Evolutionary conservation across 805 yeast species (phyloP).

Genomic region (Spathaspora hagerdaliae): DNA sequence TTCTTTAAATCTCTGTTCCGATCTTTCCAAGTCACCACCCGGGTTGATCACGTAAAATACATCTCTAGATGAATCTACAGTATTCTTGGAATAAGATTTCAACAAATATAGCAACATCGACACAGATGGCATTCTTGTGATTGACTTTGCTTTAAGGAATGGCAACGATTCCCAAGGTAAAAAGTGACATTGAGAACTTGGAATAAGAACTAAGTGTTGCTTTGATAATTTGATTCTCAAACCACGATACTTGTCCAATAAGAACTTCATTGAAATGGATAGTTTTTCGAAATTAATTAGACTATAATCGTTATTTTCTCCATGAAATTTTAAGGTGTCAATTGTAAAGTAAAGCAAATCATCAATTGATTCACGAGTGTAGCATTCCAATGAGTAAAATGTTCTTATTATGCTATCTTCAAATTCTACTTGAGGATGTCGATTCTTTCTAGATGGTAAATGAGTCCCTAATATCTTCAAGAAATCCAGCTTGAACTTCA

Average conservation of each 20-base stretch:
- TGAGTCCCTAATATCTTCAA: constrained; percentile 9
- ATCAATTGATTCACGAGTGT: constrained; percentile 41
- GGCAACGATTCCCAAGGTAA: constrained; percentile 91
- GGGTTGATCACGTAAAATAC: constrained; percentile 69
- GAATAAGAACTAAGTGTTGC: constrained; percentile 65
- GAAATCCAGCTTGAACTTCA: constrained; percentile 17
- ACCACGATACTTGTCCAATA: constrained; percentile 27
- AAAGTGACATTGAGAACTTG: constrained; percentile 59
- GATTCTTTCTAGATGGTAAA: constrained; percentile 11
- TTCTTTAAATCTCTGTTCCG: constrained; percentile 49
- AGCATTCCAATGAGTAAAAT: constrained; percentile 13
- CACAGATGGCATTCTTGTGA: constrained; percentile 73
- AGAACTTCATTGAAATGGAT: constrained; percentile 46
- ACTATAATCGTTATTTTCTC: constrained; percentile 61
- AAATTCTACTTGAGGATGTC: constrained; percentile 7
- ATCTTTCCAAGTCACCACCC: constrained; percentile 65
- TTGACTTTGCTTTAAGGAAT: constrained; percentile 48
- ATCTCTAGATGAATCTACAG: constrained; percentile 1
- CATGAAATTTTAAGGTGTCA: constrained; percentile 58
- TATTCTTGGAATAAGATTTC: constrained; percentile 1
- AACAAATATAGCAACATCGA: constrained; percentile 39
- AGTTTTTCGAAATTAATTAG: constrained; percentile 59
- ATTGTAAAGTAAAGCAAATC: constrained; percentile 62
- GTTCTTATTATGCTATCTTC: constrained; percentile 17
- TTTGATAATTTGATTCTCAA: constrained; percentile 6